Evolutionary conservation across 768 basidiomycete species (phyloP), one percentile per base, ranked within the genome.

Genomic region (Cyclocybe cylindracea): DNA sequence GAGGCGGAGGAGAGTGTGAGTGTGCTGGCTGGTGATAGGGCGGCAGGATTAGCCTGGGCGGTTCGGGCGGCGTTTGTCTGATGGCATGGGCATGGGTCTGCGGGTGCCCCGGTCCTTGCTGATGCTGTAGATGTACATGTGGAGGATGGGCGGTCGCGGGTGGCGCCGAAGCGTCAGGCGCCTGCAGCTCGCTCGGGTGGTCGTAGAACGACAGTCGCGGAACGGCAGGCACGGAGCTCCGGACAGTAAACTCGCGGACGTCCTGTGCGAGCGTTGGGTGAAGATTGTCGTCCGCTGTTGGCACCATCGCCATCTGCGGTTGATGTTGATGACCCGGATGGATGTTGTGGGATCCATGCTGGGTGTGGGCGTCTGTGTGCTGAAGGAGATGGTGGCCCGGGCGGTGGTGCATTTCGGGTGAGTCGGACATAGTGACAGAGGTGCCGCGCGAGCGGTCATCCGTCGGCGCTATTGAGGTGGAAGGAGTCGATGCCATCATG

Each of bases 201-300:
- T 61, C 61, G 44, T 52, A 61, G 34, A 61, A 59, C 11, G 57
- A 39, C 35, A 52, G 46, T 10, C 45, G 31, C 57, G 49, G 38
- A 55, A 42, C 39, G 13, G 50, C 8, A 9, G 57, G 45, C 1
- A 48, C 34, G 1, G 43, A 14, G 31, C 44, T 48, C 7, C 54
- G 52, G 29, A 59, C 39, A 14, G 54, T 62, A 29, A 72, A 66
- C 24, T 78, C 73, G 48, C 72, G 72, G 71, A 84, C 66, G 56
- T 85, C 84, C 39, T 79, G 76, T 51, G 76, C 75, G 53, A 87
- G 79, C 11, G 73, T 74, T 2, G 80, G 76, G 57, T 84, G 81
- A 54, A 81, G 68, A 24, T 60, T 47, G 7, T 60, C 53, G 5
- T 24, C 16, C 32, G 11, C 39, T n/a, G 34, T 32, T 10, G 32